Base-by-base conservation (phyloP, 257 asterid species). In the Paulownia fortunei region DNA sequence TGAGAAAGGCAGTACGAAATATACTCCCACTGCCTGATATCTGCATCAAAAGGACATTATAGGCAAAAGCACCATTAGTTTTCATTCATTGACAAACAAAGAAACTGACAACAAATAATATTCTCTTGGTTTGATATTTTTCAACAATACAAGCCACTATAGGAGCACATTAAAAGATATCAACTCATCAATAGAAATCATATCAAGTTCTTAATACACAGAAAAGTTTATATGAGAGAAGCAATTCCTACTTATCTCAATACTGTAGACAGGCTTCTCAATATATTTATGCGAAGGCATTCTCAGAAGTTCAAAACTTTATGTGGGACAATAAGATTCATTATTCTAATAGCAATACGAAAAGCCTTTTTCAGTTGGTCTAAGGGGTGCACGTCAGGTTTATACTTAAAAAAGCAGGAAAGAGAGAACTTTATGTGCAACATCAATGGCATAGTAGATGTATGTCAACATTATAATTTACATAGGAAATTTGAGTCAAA, bases 1-100 rank as follows among this genome's bases (percentile, higher is more conserved):
- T 89, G 98, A 80, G 99, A 93, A 54, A 95, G 97, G 86, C 99
- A 95, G 85, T 95, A 95, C 24, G 99, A 93, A 58, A 95, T 85
- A 79, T 92, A 90, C 73, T 92, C 98, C 94, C 96, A 92, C 82
- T 91, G 93, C 88, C 76, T 89, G 68, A 77, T 56, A 82, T 95
- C 99, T 95, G 97, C 84, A 87, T 11, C 49, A 67, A 76, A 80
- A 76, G 60, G 34, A 34, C 36, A 69, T 46, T 62, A 56, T 46
- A 76, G 32, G 55, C 73, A 79, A 55, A 76, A 74, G 78, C 37
- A 49, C 59, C 56, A 13, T 26, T 46, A 36, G 36, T 47, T 61
- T 34, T 51, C 66, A 66, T 72, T 62, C 47, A 56, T 12, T 42
- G 23, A 74, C 59, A 23, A 36, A 74, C 24, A 15, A 64, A 46